Evolutionary conservation across 1,139 yeast genomes (phyloP), one percentile per base, ranked within the genome.

Genomic region (Starmera stellimalicola): DNA sequence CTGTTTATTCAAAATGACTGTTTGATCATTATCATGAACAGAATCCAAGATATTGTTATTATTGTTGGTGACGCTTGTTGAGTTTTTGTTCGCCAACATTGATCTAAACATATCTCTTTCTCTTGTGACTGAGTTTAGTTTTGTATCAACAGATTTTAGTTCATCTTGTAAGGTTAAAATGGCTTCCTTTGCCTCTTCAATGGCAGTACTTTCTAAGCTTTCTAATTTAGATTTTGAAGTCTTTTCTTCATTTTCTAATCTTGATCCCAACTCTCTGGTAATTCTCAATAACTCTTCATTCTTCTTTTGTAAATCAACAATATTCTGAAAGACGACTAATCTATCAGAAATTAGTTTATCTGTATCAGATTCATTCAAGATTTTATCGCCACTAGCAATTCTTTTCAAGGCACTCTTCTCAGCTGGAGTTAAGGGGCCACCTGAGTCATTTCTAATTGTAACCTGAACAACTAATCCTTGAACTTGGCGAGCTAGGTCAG

Each of bases 401-500:
- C 58, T 57, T 27, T 53, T 55, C 12, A 62, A 50, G 11, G 57
- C 54, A 22, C 61, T 62, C 43, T 68, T 66, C 48, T 83, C 94
- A 19, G 66, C 64, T 1, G 68, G 58, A 8, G 76, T 62, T 24
- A 83, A 60, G 6, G 87, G 82, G 25, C 70, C 70, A 25, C 64
- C 68, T 26, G 55, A 51, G 26, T 63, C 62, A 10, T 68, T 71
- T 31, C 76, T 65, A 10, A 74, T 63, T 35, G 79, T 71, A 6
- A 78, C 65, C 49, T 84, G 88, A 10, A 80, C 70, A 33, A 88
- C 63, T 32, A 85, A 65, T 36, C 69, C 70, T 44, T 84, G 84
- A 14, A 91, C 70, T 53, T 91, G 97, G 29, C 79, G 72, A 7
- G 93, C 83, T 27, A 87, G 62, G 48, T 88, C 96, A 25, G 67